Base-by-base conservation (phyloP, 2,329 filamentous ascomycete species). In the Chaetomiaceae sp. region DNA sequence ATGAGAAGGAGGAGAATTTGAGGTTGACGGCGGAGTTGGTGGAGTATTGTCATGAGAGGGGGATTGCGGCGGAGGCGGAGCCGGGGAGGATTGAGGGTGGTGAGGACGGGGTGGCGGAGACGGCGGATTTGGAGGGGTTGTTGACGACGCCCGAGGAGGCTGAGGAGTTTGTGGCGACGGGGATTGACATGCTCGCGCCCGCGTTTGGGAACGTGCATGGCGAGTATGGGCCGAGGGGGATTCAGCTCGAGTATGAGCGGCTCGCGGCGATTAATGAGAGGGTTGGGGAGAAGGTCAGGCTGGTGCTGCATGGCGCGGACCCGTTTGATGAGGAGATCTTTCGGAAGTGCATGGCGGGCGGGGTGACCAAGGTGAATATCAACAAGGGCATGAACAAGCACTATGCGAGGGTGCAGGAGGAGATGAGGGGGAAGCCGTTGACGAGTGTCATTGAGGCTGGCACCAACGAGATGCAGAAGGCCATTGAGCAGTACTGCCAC, bases 191-290 rank as follows among this genome's bases (percentile, higher is more conserved):
- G 72, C 72, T 91, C 14, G 87, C 87, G 3, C 87, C 87, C 0
- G 85, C 85, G 0, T 88, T 90, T 70, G 87, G 87, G 3, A 90
- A 89, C 63, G 83, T 90, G 40, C 87, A 90, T 69, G 87, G 87
- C 6, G 81, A 84, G 61, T 89, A 90, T 68, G 85, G 85, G 0
- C 77, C 81, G 0, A 70, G 80, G 15, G 86, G 85, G 0, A 81
- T 84, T 22, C 73, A 77, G 65, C 68, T 87, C 17, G 84, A 87
- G 63, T 85, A 81, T 65, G 79, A 71, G 25, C 65, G 72, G 3
- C 68, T 81, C 3, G 65, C 71, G n/a, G 66, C 62, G 17, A 75
- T 78, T 61, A 71, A 73, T 60, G 62, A 63, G 45, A 67, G 68
- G 6, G 75, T 77, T 5, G 73, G 74, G 47, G 73, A 75, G 58